Percentiles rank a stretch among this genome's conserved stretches.
Conservation (phyloP, 2,329 filamentous ascomycete genomes). For the Ceratocystis harringtonii region DNA sequence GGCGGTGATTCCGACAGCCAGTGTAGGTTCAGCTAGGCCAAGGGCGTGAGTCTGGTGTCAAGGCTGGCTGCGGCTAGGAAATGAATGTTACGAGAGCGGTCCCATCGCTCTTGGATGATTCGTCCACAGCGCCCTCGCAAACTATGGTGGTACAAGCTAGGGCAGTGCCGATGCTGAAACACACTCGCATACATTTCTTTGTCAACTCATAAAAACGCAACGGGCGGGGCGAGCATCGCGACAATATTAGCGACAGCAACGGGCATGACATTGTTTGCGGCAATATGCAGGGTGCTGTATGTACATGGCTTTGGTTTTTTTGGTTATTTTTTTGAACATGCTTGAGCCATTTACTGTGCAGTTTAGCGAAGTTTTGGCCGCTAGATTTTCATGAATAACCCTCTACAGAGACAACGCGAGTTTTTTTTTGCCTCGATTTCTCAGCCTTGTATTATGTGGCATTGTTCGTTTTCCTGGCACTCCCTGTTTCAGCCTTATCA, state of each 20-base stretch:
- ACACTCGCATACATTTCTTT: slow-evolving; percentile 25
- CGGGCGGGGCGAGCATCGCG: slow-evolving; percentile 31
- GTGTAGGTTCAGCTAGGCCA: slow-evolving; percentile 42
- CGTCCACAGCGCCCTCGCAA: slow-evolving; percentile 30
- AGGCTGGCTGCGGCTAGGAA: slow-evolving; percentile 42
- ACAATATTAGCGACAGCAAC: slow-evolving; percentile 31
- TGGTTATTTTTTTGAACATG: neutral
- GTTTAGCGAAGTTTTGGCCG: neutral
- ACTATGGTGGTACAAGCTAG: slow-evolving; percentile 35
- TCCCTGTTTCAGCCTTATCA: slow-evolving; percentile 5
- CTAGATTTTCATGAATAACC: too few relatives aligned
- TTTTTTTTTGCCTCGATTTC: neutral
- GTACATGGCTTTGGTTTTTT: neutral
- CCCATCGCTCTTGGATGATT: slow-evolving; percentile 34
- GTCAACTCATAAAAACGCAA: slow-evolving; percentile 25
- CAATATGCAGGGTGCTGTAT: slow-evolving; percentile 12
- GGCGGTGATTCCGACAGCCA: slow-evolving; percentile 33
- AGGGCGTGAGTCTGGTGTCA: slow-evolving; percentile 35
- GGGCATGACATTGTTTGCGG: slow-evolving; percentile 1
- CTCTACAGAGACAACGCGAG: too few relatives aligned
- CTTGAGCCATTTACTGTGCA: neutral
- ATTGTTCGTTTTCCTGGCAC: neutral
- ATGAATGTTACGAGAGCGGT: slow-evolving; percentile 44
- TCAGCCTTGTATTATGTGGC: neutral
- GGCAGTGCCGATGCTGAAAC: slow-evolving; percentile 31